phyloP scores from a whole-genome alignment of 176 grass and related monocot genomes.

The Oryza meridionalis region DNA sequence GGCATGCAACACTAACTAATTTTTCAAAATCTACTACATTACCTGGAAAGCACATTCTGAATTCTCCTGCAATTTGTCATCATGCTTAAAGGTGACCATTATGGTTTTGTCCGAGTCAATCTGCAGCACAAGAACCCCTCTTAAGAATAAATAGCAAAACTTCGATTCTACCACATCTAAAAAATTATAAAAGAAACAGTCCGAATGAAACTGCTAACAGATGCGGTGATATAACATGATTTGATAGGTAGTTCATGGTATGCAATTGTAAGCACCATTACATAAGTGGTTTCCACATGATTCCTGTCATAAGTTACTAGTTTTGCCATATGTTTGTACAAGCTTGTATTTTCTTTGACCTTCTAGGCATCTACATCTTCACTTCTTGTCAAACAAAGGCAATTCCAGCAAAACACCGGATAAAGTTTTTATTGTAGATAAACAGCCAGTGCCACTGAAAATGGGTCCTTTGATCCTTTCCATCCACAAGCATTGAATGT shows the following conservation, averaged over 20 bases:
- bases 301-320: not conserved
- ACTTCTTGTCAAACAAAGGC: not conserved
- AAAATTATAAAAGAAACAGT: too few relatives aligned
- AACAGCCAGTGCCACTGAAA: not conserved
- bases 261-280: not conserved
- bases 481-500: not conserved
- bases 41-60: conserved; percentile 88
- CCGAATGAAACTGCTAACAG: not conserved
- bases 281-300: not conserved
- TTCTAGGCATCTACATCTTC: not conserved
- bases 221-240: not conserved
- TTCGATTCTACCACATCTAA: not conserved
- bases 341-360: not conserved
- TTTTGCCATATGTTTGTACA: not conserved
- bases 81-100: conserved; percentile 91
- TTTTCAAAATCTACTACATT: not conserved
- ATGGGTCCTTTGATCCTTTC: not conserved
- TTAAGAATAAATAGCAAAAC: conserved; percentile 13
- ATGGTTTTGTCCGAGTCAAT: conserved; percentile 87
- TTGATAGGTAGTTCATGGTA: not conserved
- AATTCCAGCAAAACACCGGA: not conserved
- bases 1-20: not conserved
- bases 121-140: conserved; percentile 49
- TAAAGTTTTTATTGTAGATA: not conserved
- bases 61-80: conserved; percentile 89